phyloP scores from a whole-genome alignment of 208 protist genomes.

The Phytomonas sp. region DNA sequence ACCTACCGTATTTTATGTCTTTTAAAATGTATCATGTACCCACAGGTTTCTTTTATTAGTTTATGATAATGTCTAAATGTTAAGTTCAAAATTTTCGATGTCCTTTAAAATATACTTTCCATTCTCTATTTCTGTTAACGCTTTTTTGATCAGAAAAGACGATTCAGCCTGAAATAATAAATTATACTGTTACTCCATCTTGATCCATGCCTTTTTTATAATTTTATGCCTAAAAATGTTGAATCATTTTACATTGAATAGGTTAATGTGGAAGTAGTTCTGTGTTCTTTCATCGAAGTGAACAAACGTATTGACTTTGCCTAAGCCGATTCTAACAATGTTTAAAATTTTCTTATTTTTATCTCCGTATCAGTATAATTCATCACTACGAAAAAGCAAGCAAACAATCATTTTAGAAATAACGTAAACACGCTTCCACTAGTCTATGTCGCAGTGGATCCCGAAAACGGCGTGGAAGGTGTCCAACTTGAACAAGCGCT shows the following conservation, averaged over 20 bases:
- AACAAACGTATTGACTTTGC: background rate
- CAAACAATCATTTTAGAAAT: conserved; percentile 1
- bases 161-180: conserved; percentile 14
- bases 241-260: background rate
- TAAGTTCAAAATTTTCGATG: background rate
- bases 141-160: background rate
- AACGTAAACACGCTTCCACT: background rate
- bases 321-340: background rate
- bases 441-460: conserved; percentile 80
- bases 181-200: conserved; percentile 11
- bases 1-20: background rate
- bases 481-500: conserved; percentile 81
- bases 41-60: conserved; percentile 3
- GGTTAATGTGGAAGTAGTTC: background rate
- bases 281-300: background rate
- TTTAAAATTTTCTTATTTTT: background rate
- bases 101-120: conserved; percentile 8
- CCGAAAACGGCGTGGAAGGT: conserved; percentile 84
- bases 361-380: background rate
- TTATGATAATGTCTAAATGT: background rate
- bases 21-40: background rate
- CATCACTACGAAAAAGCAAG: background rate
- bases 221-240: background rate
- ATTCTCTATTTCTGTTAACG: conserved; percentile 1
- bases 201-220: background rate